Conservation (phyloP, 176 grass and related monocot genomes). For the Neostapfia colusana region DNA sequence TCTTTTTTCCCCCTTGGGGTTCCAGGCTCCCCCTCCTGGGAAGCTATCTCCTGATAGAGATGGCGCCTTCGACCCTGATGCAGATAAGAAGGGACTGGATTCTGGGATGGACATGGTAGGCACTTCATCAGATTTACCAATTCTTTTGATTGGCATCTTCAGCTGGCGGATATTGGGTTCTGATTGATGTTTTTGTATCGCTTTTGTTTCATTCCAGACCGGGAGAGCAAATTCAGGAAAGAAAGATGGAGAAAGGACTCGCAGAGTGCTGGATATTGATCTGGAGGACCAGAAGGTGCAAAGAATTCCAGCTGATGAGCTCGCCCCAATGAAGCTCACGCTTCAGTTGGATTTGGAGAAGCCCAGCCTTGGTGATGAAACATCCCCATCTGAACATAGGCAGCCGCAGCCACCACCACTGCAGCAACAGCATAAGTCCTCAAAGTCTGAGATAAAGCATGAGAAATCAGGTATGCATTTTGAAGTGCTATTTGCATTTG, state of each 20-base stretch:
- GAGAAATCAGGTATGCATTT: constrained; percentile 73
- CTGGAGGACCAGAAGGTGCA: constrained; percentile 60
- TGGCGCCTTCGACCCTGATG: constrained; percentile 63
- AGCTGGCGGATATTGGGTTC: constrained; percentile 33
- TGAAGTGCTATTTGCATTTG: constrained; percentile 23
- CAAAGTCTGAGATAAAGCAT: constrained; percentile 70
- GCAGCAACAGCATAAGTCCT: constrained; percentile 47
- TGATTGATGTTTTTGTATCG: constrained; percentile 23
- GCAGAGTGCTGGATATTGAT: constrained; percentile 49
- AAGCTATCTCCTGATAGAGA: constrained; percentile 95
- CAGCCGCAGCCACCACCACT: constrained; percentile 11
- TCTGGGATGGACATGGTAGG: constrained; percentile 79
- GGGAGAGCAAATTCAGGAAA: constrained; percentile 50
- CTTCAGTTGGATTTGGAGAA: constrained; percentile 95
- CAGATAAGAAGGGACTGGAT: constrained; percentile 64
- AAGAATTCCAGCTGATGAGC: constrained; percentile 44
- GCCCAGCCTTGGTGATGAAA: constrained; percentile 46
- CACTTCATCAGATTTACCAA: constrained; percentile 32
- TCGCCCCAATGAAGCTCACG: constrained; percentile 53
- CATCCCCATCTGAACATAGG: constrained; percentile 43
- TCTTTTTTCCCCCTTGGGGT: constrained; percentile 35
- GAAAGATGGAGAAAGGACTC: constrained; percentile 57
- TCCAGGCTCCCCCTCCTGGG: constrained; percentile 95
- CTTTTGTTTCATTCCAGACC: constrained; percentile 35
- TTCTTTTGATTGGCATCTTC: constrained; percentile 43